Percentiles rank a stretch among this genome's conserved stretches.
phyloP scores from a whole-genome alignment of 768 basidiomycete species.

The Hydnum rufescens region DNA sequence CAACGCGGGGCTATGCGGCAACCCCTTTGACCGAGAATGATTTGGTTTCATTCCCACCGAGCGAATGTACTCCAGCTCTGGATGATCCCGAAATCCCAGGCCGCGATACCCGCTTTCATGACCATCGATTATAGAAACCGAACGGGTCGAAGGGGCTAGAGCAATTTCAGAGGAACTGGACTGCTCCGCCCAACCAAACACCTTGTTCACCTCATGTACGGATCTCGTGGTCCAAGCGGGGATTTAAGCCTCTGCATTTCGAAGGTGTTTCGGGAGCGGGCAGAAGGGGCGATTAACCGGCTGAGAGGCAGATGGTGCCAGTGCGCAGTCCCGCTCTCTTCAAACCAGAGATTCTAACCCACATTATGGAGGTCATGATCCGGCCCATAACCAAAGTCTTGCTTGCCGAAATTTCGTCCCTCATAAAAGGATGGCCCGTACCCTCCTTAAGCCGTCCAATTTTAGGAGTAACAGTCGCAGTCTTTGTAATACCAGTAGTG shows the following conservation, averaged over 20 bases:
- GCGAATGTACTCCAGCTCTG: no score
- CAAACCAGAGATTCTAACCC: no score
- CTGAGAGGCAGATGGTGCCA: background rate
- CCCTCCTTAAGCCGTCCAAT: background rate
- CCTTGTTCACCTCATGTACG: no score
- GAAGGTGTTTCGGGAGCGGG: background rate
- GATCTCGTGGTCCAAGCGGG: no score
- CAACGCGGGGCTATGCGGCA: background rate
- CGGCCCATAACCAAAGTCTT: no score
- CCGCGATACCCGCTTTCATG: no score
- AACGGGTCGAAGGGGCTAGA: no score
- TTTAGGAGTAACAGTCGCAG: background rate
- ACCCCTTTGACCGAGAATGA: background rate
- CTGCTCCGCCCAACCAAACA: no score
- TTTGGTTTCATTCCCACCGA: background rate
- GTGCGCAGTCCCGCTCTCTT: background rate
- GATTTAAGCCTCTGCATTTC: no score
- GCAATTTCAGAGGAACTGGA: no score
- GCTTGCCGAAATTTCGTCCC: no score
- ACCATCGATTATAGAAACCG: no score
- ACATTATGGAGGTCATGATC: background rate
- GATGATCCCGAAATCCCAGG: background rate
- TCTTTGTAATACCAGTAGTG: background rate
- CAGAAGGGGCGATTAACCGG: background rate
- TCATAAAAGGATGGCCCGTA: background rate